Evolutionary conservation across 129 eudicot genomes (phyloP), one percentile per base, ranked within the genome.

Genomic region (Chrysanthemum lavandulifolium): DNA sequence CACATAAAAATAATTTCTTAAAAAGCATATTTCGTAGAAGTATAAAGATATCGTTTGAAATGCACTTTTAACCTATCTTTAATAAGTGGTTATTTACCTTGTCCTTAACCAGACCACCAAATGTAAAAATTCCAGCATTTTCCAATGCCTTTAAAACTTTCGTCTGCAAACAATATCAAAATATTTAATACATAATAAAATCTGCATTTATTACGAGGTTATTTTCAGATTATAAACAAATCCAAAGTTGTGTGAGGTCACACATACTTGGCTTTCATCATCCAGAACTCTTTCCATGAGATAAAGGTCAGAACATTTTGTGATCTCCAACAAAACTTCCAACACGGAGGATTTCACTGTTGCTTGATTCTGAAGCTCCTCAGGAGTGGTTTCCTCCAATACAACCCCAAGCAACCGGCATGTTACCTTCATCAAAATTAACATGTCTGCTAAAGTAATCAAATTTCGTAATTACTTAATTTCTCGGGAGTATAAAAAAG

Each of bases 201-300:
- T 40, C 2, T 5, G 10, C 47, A 40, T 40, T 7, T 10, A 40
- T 40, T 40, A 40, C 10, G 47, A 40, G 47, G 9, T 1, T 40
- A 40, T 40, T 40, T 8, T 40, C 9, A 40, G 10, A 40, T 7
- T 6, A 6, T 40, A 40, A 18, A 10, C 11, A 47, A 18, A 12
- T 10, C 29, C 33, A 40, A 40, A 40, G 47, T 40, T 40, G 47
- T 7, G 47, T 6, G 36, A 31, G 9, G 47, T 40, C 10, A n/a
- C 12, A 25, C 68, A 47, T 77, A 90, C 96, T 69, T 87, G 89
- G 51, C 83, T 87, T 79, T 90, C 96, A 85, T 90, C 96, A 60
- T 90, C 96, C 43, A 90, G 70, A 74, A 90, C 94, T 40, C 83
- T 78, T 77, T 90, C 96, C 96, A 90, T 90, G 76, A 90, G 86